Conservation (phyloP, 2,329 filamentous ascomycete genomes). For the Fusarium caatingaense region DNA sequence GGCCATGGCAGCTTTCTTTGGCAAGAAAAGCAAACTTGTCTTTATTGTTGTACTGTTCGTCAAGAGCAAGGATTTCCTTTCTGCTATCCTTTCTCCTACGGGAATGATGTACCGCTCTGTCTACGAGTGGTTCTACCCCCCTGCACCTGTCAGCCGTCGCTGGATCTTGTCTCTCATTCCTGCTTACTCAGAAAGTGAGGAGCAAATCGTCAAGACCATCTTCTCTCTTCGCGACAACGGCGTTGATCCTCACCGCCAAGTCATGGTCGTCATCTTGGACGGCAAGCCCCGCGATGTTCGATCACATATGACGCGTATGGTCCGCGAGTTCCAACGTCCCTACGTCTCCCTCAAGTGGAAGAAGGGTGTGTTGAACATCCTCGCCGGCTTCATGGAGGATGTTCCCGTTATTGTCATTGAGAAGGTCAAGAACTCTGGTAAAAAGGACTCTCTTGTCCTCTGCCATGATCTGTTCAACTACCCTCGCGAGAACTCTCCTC, state of each 20-base stretch:
- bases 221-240: slow-evolving; percentile 38
- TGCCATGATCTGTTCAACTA: slow-evolving; percentile 42
- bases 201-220: slow-evolving; percentile 42
- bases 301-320: slow-evolving; percentile 36
- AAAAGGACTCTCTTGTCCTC: slow-evolving; percentile 37
- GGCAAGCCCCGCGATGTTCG: slow-evolving; percentile 36
- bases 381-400: slow-evolving; percentile 39
- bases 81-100: slow-evolving; percentile 26
- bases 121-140: slow-evolving; percentile 16
- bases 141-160: neutral
- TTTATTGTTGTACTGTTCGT: slow-evolving; percentile 31
- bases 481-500: slow-evolving; percentile 29
- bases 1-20: slow-evolving; percentile 29
- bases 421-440: slow-evolving; percentile 40
- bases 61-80: slow-evolving; percentile 42
- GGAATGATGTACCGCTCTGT: slow-evolving; percentile 18
- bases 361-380: slow-evolving; percentile 26
- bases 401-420: slow-evolving; percentile 40
- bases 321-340: slow-evolving; percentile 26
- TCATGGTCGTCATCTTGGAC: slow-evolving; percentile 39
- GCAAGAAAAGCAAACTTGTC: slow-evolving; percentile 34
- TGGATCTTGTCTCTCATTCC: slow-evolving; percentile 42
- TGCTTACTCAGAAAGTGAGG: slow-evolving; percentile 41
- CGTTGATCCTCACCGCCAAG: slow-evolving; percentile 38
- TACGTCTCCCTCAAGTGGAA: slow-evolving; percentile 41